Evolutionary conservation across 805 yeast genomes (phyloP), one percentile per base, ranked within the genome.

Genomic region (Maudiozyma barnettii): DNA sequence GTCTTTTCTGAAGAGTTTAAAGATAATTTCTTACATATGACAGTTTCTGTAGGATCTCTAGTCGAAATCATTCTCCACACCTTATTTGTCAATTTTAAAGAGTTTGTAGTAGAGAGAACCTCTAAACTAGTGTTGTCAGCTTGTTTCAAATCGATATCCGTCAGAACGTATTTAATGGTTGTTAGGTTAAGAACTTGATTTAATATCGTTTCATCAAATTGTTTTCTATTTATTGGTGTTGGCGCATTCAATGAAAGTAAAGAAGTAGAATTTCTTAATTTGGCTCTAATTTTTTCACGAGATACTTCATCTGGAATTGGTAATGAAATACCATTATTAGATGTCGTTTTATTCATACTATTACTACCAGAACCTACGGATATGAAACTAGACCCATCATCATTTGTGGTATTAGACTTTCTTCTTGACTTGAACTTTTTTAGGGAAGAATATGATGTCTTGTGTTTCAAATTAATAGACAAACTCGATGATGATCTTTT

Each of bases 291-390:
- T 51, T 78, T 79, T 50, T 74, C 78, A 33, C 78, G 69, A 14
- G 84, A 74, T 12, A 71, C 72, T 36, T 73, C 75, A 48, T 75
- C 77, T 6, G 82, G 80, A 4, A 75, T 69, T 1, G 86, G 87
- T 47, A 77, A 61, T 4, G 85, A 79, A 14, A 81, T 80, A 12
- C 80, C 80, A 64, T 59, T 57, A 29, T 41, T 45, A 7, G 48
- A 45, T 10, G 36, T 54, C 52, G 23, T 46, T 50, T 51, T 53
- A 10, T 49, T 48, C 2, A 47, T 44, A 26, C 41, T 42, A 13
- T 35, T 45, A 45, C 44, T 45, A 19, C 36, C 41, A 8, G 48
- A 44, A 14, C 37, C 33, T 3, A 48, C 43, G 3, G 54, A 46
- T n/a, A 40, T 38, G 23, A 45, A 44, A 47, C 47, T 47, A 6